These are phyloP conservation scores for Rubia balearica DNA, from an alignment of 305 asterid species.

Conservation along the genomic window DNA sequence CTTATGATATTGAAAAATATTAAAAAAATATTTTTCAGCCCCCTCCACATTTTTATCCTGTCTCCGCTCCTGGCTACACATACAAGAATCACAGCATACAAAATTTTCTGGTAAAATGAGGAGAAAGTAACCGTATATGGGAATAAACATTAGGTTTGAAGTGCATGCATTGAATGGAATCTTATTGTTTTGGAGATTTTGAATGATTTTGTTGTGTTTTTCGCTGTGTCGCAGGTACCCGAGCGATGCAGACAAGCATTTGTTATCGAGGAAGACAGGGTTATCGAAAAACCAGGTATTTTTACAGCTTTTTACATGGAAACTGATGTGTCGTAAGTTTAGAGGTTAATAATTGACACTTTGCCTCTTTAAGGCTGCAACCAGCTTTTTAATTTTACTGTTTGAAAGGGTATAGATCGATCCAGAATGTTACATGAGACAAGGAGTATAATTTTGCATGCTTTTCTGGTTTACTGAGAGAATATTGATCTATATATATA, in stretches of 20 bases:
- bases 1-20: too few species aligned
- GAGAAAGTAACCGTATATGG: background rate
- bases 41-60: too few species aligned
- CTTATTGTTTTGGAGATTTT: constrained; percentile 6
- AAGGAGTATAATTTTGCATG: background rate
- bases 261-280: constrained; percentile 82
- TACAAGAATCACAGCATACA: too few species aligned
- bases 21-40: too few species aligned
- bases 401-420: too few species aligned
- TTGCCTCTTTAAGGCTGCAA: background rate
- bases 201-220: constrained; percentile 7
- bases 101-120: background rate
- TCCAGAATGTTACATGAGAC: background rate
- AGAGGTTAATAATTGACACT: constrained; percentile 19
- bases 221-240: constrained; percentile 51
- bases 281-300: constrained; percentile 77
- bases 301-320: constrained; percentile 25
- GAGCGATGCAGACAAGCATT: constrained; percentile 85
- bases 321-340: constrained; percentile 35
- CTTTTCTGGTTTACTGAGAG: background rate
- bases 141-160: too few species aligned
- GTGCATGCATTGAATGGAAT: background rate
- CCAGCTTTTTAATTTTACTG: background rate
- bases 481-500: background rate
- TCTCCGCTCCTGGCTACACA: too few species aligned